phyloP scores from a whole-genome alignment of 2,329 filamentous ascomycete genomes.

The Neonectria hederae region DNA sequence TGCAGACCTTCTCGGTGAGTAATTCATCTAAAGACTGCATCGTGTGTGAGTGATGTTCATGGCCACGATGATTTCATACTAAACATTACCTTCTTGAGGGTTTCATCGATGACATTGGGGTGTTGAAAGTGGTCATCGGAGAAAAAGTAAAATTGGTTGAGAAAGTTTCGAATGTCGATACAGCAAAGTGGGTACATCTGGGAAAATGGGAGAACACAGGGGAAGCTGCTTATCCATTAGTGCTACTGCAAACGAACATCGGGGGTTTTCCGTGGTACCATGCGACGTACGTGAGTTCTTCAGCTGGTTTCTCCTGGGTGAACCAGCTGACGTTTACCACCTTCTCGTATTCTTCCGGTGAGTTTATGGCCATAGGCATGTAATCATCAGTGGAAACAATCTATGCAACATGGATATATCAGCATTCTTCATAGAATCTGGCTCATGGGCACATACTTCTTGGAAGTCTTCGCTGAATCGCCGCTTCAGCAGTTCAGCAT shows the following conservation, averaged over 20 bases:
- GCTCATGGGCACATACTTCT: constrained; percentile 64
- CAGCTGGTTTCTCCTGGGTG: constrained; percentile 78
- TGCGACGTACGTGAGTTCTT: constrained; percentile 74
- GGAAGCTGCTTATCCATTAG: constrained; percentile 68
- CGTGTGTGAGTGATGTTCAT: constrained; percentile 19
- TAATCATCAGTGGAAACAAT: constrained; percentile 94
- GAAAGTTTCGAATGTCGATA: constrained; percentile 96
- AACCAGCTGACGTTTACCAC: constrained; percentile 98
- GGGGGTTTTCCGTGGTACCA: background rate
- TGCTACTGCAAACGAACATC: background rate
- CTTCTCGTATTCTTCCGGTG: constrained; percentile 90
- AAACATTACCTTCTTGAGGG: constrained; percentile 74
- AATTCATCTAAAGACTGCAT: constrained; percentile 87
- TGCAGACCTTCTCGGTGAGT: constrained; percentile 91
- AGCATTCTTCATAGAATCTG: background rate
- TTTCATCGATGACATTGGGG: constrained; percentile 88
- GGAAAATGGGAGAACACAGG: constrained; percentile 95
- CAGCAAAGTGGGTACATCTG: constrained; percentile 99
- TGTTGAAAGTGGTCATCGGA: constrained; percentile 96
- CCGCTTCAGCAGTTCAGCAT: constrained; percentile 88
- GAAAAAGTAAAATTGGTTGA: constrained; percentile 99
- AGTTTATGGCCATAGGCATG: constrained; percentile 98
- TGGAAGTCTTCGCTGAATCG: constrained; percentile 96
- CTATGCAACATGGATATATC: constrained; percentile 47
- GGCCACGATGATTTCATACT: fast-evolving